Percentiles rank a stretch among this genome's conserved stretches.
Evolutionary conservation across 331 rosid species (phyloP).

Genomic region (Malus hybrid): DNA sequence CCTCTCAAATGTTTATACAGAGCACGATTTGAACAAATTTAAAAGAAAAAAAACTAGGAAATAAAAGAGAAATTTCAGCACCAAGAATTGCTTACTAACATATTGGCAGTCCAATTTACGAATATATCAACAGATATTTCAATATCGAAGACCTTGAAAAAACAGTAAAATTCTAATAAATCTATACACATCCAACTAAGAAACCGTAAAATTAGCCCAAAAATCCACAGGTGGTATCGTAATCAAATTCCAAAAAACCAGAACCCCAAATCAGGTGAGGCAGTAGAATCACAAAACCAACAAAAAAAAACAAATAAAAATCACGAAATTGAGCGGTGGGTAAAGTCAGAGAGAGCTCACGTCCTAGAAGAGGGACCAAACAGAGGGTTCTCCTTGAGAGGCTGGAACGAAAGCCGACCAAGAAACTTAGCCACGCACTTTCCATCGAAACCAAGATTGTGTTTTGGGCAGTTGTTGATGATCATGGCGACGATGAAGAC

Average conservation of each 20-base stretch:
- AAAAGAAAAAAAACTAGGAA: background rate
- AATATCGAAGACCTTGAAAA: background rate
- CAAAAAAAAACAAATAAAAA: background rate
- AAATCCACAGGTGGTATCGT: background rate
- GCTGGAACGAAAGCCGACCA: constrained; percentile 41
- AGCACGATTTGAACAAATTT: background rate
- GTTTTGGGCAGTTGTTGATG: constrained; percentile 32
- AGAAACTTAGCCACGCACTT: constrained; percentile 34
- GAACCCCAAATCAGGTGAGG: background rate
- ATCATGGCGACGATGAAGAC: constrained; percentile 36
- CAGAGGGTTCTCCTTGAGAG: constrained; percentile 40
- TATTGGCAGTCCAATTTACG: background rate
- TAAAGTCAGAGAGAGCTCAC: constrained; percentile 12
- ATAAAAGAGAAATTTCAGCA: background rate
- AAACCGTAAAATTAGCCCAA: background rate
- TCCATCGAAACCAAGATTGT: constrained; percentile 16
- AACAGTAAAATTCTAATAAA: background rate
- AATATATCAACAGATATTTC: background rate
- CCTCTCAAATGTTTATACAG: background rate
- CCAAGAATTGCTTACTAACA: background rate
- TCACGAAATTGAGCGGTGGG: background rate
- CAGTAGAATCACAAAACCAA: background rate
- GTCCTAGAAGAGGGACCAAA: constrained; percentile 42
- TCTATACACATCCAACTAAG: background rate
- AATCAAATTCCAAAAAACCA: background rate